Evolutionary conservation across 441 rosid genomes (phyloP).

Genomic region (Arabidopsis lyrata): DNA sequence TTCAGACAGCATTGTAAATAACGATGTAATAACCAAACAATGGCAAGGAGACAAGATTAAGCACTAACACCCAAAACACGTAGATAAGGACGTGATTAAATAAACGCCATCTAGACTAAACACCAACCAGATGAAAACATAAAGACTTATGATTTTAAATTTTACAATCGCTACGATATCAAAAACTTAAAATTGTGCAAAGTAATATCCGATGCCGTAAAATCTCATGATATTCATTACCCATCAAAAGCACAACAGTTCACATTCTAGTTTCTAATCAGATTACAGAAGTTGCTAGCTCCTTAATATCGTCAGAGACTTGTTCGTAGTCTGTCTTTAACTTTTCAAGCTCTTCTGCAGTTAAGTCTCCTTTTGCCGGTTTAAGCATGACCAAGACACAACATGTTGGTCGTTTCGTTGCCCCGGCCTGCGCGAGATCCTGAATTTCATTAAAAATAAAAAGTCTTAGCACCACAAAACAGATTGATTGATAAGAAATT

Average conservation of each 20-base stretch:
- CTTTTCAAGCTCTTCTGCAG: slow-evolving; percentile 66
- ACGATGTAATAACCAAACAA: no score
- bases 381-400: slow-evolving; percentile 76
- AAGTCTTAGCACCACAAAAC: neutral
- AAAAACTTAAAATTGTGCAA: no score
- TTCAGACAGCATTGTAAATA: no score
- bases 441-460: slow-evolving; percentile 30
- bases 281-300: slow-evolving; percentile 59
- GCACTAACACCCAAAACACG: no score
- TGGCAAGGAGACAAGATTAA: no score
- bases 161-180: neutral
- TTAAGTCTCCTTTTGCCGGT: slow-evolving; percentile 74
- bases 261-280: slow-evolving; percentile 46
- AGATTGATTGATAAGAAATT: neutral
- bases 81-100: neutral
- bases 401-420: slow-evolving; percentile 86
- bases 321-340: slow-evolving; percentile 62
- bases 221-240: slow-evolving; percentile 18
- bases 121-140: neutral
- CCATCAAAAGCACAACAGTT: neutral
- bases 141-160: neutral
- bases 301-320: slow-evolving; percentile 68
- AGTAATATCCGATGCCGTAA: no score
- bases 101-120: neutral
- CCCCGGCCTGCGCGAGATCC: slow-evolving; percentile 87